Conservation (phyloP, 768 basidiomycete species). For the Suillus subalutaceus region DNA sequence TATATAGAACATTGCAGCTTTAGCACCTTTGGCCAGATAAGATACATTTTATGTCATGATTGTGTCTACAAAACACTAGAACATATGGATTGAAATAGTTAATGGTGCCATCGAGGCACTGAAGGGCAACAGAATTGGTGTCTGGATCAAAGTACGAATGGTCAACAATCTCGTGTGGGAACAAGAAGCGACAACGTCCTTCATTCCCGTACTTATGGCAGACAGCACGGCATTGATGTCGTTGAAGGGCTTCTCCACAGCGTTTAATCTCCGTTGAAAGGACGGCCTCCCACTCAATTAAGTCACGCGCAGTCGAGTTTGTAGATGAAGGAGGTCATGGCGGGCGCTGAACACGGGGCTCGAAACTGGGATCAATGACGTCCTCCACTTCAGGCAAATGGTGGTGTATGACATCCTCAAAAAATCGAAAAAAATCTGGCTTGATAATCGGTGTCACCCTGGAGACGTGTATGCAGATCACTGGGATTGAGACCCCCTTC, state of each 20-base stretch:
- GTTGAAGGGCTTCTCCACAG: slow-evolving; percentile 25
- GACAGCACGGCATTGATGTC: slow-evolving; percentile 19
- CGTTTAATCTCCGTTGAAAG: slow-evolving; percentile 22
- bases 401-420: slow-evolving; percentile 35
- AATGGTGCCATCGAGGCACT: too few relatives aligned
- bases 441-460: neutral
- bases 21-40: slow-evolving; percentile 34
- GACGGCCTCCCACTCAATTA: slow-evolving; percentile 6
- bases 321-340: slow-evolving; percentile 3
- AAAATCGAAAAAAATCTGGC: slow-evolving; percentile 32
- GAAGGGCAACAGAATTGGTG: slow-evolving; percentile 31
- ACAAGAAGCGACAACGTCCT: slow-evolving; percentile 31
- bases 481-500: slow-evolving; percentile 34
- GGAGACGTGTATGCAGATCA: slow-evolving; percentile 28
- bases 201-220: too few relatives aligned
- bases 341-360: slow-evolving; percentile 30
- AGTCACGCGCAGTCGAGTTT: too few relatives aligned
- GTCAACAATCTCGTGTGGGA: slow-evolving; percentile 36
- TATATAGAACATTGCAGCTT: slow-evolving; percentile 31
- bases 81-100: too few relatives aligned
- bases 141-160: slow-evolving; percentile 31
- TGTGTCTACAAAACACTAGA: too few relatives aligned
- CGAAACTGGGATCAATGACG: slow-evolving; percentile 15
- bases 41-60: too few relatives aligned
- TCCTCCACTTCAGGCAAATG: slow-evolving; percentile 31